Percentiles rank a stretch among this genome's conserved stretches.
Evolutionary conservation across 306 rosid genomes (phyloP).

Genomic region (Urtica urens): DNA sequence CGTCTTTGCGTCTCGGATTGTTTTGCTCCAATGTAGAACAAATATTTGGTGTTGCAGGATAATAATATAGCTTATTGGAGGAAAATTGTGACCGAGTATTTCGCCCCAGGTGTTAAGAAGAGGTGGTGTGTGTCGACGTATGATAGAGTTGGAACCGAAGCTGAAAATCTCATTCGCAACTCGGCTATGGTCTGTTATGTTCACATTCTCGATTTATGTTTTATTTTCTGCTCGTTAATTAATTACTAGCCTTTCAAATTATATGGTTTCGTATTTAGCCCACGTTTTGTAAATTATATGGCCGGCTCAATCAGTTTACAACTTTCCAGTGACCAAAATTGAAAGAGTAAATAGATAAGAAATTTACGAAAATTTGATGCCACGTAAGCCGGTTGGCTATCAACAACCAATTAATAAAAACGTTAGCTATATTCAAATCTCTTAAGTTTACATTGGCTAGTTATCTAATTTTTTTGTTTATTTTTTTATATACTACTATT

Average conservation of each 20-base stretch:
- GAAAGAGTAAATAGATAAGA: no score
- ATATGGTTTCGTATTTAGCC: background rate
- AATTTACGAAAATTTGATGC: no score
- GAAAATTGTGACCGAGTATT: constrained; percentile 32
- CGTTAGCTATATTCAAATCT: no score
- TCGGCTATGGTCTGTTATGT: constrained; percentile 26
- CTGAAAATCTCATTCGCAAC: constrained; percentile 15
- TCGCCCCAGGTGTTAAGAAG: constrained; percentile 31
- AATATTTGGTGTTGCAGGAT: constrained; percentile 15
- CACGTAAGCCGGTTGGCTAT: no score
- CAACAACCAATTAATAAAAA: no score
- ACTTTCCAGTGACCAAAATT: no score
- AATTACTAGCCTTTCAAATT: background rate
- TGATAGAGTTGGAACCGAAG: constrained; percentile 22
- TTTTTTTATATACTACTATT: background rate
- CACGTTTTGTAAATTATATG: no score
- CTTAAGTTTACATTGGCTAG: no score
- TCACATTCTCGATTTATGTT: constrained; percentile 6
- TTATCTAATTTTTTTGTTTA: background rate
- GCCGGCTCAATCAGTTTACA: no score
- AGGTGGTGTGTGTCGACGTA: constrained; percentile 33
- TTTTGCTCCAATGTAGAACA: no score
- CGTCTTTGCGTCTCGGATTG: no score
- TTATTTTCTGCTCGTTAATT: background rate
- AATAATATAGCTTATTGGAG: constrained; percentile 34